Conservation (phyloP, 139 green algal species). For the Axilococcus clingmanii region DNA sequence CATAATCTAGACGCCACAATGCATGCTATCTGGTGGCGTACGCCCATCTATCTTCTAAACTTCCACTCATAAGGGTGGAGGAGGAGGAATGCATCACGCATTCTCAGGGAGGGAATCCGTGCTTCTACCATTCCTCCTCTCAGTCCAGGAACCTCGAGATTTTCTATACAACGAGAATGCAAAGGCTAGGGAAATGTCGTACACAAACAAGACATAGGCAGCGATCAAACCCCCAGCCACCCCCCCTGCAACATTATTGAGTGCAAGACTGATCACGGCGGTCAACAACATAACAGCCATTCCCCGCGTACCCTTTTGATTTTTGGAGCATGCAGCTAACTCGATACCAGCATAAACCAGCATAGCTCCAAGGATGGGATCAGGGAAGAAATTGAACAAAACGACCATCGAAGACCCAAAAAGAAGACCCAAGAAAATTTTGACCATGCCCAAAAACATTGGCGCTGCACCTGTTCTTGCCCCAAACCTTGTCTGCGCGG, state of each 20-base stretch:
- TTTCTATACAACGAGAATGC: too few species aligned
- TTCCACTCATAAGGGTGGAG: too few species aligned
- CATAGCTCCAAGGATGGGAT: slow-evolving; percentile 46
- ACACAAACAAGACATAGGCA: slow-evolving; percentile 1
- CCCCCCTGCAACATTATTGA: slow-evolving; percentile 41
- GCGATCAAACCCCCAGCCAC: slow-evolving; percentile 35
- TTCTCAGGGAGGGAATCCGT: too few species aligned
- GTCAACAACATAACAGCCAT: slow-evolving; percentile 53
- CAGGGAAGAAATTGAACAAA: slow-evolving; percentile 51
- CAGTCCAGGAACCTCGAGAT: too few species aligned
- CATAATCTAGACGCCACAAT: too few species aligned
- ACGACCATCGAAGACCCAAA: slow-evolving; percentile 49
- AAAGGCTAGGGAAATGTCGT: neutral
- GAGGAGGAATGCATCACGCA: too few species aligned
- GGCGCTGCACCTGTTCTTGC: slow-evolving; percentile 49
- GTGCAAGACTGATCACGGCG: slow-evolving; percentile 34
- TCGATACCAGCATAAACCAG: slow-evolving; percentile 50
- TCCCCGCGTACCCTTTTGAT: slow-evolving; percentile 24
- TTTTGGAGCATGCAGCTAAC: slow-evolving; percentile 32
- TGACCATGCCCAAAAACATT: slow-evolving; percentile 57
- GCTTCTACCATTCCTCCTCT: too few species aligned
- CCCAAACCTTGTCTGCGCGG: slow-evolving; percentile 66
- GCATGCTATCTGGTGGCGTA: too few species aligned
- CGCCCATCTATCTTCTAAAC: too few species aligned
- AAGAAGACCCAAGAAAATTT: slow-evolving; percentile 52